Conservation (phyloP, 2,329 filamentous ascomycete genomes). For the Botrytis fragariae region DNA sequence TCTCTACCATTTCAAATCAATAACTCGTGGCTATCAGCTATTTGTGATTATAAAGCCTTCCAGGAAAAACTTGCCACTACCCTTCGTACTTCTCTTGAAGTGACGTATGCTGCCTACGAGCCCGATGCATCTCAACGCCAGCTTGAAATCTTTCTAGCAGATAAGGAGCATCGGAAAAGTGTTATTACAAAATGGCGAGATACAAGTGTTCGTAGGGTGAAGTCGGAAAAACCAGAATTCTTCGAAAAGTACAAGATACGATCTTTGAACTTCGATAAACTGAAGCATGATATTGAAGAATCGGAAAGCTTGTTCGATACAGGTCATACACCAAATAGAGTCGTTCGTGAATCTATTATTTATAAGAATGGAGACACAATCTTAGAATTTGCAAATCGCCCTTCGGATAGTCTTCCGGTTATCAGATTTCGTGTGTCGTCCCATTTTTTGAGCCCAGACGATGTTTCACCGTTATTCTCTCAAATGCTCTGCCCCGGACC, state of each 20-base stretch:
- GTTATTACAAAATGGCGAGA: slow-evolving; percentile 49
- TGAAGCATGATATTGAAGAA: slow-evolving; percentile 44
- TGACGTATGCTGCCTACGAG: slow-evolving; percentile 48
- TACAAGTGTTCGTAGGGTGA: slow-evolving; percentile 44
- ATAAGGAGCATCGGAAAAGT: slow-evolving; percentile 44
- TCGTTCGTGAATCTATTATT: slow-evolving; percentile 46
- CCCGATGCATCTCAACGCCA: slow-evolving; percentile 45
- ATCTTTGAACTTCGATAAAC: slow-evolving; percentile 47
- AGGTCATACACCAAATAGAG: slow-evolving; percentile 42
- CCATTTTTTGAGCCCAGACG: slow-evolving; percentile 44
- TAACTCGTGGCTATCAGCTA: slow-evolving; percentile 40
- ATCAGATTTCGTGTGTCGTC: slow-evolving; percentile 53
- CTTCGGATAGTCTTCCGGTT: slow-evolving; percentile 41
- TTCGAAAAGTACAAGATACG: slow-evolving; percentile 48
- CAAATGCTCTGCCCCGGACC: slow-evolving; percentile 44
- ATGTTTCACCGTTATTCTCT: slow-evolving; percentile 52
- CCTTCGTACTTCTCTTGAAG: slow-evolving; percentile 43
- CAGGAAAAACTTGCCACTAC: slow-evolving; percentile 45
- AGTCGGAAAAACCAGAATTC: slow-evolving; percentile 47
- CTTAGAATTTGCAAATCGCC: slow-evolving; percentile 51
- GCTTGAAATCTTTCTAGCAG: slow-evolving; percentile 45
- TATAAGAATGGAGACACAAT: slow-evolving; percentile 48
- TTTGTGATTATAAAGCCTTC: slow-evolving; percentile 47
- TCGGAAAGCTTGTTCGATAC: slow-evolving; percentile 45
- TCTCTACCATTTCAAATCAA: slow-evolving; percentile 29